Evolutionary conservation across 768 basidiomycete genomes (phyloP).

Genomic region (Panus rudis): DNA sequence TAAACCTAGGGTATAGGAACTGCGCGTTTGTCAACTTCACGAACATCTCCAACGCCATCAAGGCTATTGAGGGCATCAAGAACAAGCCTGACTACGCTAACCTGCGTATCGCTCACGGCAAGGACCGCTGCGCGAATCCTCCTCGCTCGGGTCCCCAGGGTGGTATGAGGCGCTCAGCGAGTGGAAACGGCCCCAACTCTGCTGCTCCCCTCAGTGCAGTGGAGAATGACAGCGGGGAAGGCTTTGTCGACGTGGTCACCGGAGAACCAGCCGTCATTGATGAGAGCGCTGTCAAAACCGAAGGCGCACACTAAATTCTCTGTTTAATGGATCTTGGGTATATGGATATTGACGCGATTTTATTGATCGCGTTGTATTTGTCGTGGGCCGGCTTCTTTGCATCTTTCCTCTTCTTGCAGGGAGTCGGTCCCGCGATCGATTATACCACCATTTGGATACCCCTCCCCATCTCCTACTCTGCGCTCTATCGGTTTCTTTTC

Average conservation of each 20-base stretch:
- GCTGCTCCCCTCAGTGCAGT: conserved; percentile 33
- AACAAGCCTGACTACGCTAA: conserved; percentile 84
- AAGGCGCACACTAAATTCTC: too few relatives aligned
- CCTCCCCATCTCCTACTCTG: too few relatives aligned
- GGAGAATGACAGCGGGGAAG: conserved; percentile 28
- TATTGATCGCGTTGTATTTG: too few relatives aligned
- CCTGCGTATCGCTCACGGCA: conserved; percentile 89
- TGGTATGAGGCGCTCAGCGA: conserved; percentile 41
- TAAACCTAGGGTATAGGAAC: conserved; percentile 44
- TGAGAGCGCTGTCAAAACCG: too few relatives aligned
- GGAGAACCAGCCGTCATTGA: too few relatives aligned
- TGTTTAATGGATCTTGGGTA: too few relatives aligned
- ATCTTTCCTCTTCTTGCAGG: too few relatives aligned
- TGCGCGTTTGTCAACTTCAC: conserved; percentile 97
- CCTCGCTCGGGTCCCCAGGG: conserved; percentile 80
- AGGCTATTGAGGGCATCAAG: conserved; percentile 96
- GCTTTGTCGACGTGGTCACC: conserved; percentile 27
- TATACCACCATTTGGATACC: too few relatives aligned
- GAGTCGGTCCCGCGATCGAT: too few relatives aligned
- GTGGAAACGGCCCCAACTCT: conserved; percentile 29
- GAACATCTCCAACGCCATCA: conserved; percentile 91
- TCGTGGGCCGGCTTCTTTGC: too few relatives aligned
- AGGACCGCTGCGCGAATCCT: conserved; percentile 92
- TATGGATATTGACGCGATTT: too few relatives aligned
- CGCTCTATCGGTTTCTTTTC: too few relatives aligned